Conservation (phyloP, 768 basidiomycete genomes). For the Boletus speciosus region DNA sequence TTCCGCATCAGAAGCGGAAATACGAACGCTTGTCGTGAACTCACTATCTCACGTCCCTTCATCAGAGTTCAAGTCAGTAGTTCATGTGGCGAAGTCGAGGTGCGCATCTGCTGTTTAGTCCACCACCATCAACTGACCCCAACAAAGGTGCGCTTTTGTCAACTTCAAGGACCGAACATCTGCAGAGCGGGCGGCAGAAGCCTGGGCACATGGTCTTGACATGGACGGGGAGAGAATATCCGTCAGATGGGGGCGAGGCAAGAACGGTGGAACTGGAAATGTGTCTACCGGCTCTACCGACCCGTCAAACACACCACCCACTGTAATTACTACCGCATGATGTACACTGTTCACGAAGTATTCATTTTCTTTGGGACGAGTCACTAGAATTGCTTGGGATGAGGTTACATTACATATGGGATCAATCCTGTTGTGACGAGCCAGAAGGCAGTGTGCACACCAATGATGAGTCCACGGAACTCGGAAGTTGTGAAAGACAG, state of each 20-base stretch:
- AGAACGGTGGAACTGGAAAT: slow-evolving; percentile 37
- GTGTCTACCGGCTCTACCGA: slow-evolving; percentile 15
- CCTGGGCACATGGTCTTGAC: slow-evolving; percentile 89
- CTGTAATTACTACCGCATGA: slow-evolving; percentile 11
- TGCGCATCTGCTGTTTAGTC: slow-evolving; percentile 26
- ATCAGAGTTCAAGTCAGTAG: slow-evolving; percentile 73
- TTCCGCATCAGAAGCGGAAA: slow-evolving; percentile 63
- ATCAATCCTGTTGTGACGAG: not conserved
- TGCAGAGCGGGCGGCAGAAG: slow-evolving; percentile 87
- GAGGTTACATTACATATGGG: not conserved
- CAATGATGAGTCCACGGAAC: slow-evolving; percentile 14
- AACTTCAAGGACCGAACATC: slow-evolving; percentile 81
- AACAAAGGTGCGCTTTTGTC: slow-evolving; percentile 82
- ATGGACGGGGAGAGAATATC: slow-evolving; percentile 69
- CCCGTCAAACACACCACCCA: slow-evolving; percentile 2
- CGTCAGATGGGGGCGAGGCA: slow-evolving; percentile 89
- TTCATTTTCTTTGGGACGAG: not conserved
- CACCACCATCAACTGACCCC: not conserved
- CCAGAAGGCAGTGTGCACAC: not conserved
- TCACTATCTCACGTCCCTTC: slow-evolving; percentile 64
- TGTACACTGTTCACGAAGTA: not conserved
- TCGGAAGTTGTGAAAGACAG: slow-evolving; percentile 44
- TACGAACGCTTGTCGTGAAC: slow-evolving; percentile 68
- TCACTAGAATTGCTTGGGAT: not conserved
- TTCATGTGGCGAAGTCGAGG: slow-evolving; percentile 81